These are phyloP conservation scores for Pseudocercospora cruenta DNA, from an alignment of 2,329 filamentous ascomycete genomes.

Conservation along the genomic window DNA sequence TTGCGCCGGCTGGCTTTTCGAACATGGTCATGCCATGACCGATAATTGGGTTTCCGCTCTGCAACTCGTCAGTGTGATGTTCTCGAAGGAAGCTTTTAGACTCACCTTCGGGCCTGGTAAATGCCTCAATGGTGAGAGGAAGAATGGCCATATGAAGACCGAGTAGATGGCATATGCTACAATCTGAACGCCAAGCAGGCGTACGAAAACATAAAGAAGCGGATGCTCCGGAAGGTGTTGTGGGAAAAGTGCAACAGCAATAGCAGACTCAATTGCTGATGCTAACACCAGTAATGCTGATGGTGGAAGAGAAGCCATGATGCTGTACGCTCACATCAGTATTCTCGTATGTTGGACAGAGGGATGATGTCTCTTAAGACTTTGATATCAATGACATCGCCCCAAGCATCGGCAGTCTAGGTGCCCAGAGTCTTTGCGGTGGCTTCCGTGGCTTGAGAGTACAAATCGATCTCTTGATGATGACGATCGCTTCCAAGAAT, in stretches of 20 bases:
- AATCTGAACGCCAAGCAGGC: conserved; percentile 23
- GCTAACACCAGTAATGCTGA: conserved; percentile 13
- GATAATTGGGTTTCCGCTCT: conserved; percentile 37
- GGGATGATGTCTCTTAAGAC: conserved; percentile 7
- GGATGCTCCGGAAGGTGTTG: conserved; percentile 28
- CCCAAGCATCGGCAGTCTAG: conserved; percentile 11
- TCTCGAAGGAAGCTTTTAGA: background rate
- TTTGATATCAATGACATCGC: conserved; percentile 18
- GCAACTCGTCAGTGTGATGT: conserved; percentile 3
- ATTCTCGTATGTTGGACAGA: background rate
- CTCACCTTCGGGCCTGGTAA: conserved; percentile 40
- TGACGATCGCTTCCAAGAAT: conserved; percentile 14
- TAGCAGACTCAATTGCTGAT: conserved; percentile 9
- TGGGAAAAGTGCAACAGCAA: conserved; percentile 11
- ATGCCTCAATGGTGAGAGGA: conserved; percentile 45
- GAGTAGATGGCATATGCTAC: conserved; percentile 22
- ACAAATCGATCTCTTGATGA: conserved; percentile 3
- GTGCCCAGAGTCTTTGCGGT: background rate
- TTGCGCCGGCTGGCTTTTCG: conserved; percentile 39
- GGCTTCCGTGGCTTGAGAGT: conserved; percentile 14
- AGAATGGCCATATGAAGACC: conserved; percentile 41
- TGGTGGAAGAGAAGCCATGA: conserved; percentile 14
- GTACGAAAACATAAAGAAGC: conserved; percentile 26
- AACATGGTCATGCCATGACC: conserved; percentile 44
- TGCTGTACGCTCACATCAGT: background rate